Conservation (phyloP, 345 rosid species). For the Clarkia xantiana region DNA sequence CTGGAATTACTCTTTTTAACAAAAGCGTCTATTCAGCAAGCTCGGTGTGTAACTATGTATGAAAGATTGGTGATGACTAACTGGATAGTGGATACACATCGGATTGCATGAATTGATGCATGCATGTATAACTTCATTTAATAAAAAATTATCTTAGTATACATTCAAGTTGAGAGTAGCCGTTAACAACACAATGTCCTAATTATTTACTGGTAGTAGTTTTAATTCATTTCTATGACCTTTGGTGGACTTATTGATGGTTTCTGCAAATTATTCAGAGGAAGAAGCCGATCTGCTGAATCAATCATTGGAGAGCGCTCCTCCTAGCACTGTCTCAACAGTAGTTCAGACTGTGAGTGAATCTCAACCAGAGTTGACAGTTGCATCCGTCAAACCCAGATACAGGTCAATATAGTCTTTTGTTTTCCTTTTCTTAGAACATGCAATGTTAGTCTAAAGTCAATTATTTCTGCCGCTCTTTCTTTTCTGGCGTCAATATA, state of each 20-base stretch:
- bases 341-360: slow-evolving; percentile 9
- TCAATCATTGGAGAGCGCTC: slow-evolving; percentile 7
- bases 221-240: not conserved
- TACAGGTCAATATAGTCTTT: slow-evolving; percentile 25
- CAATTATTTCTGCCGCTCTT: not conserved
- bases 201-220: not conserved
- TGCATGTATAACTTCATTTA: too few relatives aligned
- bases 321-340: slow-evolving; percentile 6
- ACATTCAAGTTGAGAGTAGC: too few relatives aligned
- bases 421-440: not conserved
- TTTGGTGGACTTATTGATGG: not conserved
- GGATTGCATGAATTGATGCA: too few relatives aligned
- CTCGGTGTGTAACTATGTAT: too few relatives aligned
- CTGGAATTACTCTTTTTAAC: too few relatives aligned
- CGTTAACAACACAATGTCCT: too few relatives aligned
- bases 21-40: too few relatives aligned
- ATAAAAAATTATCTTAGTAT: too few relatives aligned
- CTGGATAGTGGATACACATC: too few relatives aligned
- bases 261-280: slow-evolving; percentile 16
- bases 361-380: slow-evolving; percentile 3
- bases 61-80: too few relatives aligned
- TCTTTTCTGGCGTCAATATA: too few relatives aligned
- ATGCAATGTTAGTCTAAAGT: not conserved
- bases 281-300: slow-evolving; percentile 19
- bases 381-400: slow-evolving; percentile 23